A percentile compares a stretch with the other conserved stretches of the same genome.
These are phyloP conservation scores for Fragilariopsis cylindrus DNA, from an alignment of 108 stramenopile genomes.

Conservation along the genomic window DNA sequence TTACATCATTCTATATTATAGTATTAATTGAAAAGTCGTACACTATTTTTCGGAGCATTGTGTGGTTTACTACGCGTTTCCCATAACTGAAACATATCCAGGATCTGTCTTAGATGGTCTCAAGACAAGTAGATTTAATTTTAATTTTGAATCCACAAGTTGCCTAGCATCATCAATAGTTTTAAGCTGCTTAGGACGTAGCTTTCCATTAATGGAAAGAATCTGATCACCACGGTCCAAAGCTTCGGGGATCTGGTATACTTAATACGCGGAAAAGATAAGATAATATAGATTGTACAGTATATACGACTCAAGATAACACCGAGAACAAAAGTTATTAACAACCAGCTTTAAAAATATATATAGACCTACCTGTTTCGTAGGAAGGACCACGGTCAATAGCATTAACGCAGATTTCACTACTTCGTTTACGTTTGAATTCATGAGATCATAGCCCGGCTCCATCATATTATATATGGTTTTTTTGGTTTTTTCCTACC, in stretches of 20 bases:
- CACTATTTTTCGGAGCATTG: not conserved
- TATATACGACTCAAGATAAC: too few species aligned
- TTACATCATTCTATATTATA: too few species aligned
- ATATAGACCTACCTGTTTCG: conserved; percentile 14
- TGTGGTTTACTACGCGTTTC: too few species aligned
- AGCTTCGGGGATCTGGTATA: not conserved
- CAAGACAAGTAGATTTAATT: conserved; percentile 21
- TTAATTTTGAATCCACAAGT: conserved; percentile 1
- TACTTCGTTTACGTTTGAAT: conserved; percentile 5
- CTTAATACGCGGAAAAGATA: too few species aligned
- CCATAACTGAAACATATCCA: conserved; percentile 32
- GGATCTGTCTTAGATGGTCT: conserved; percentile 20
- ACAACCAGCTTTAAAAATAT: not conserved
- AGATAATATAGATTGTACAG: too few species aligned
- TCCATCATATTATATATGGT: too few species aligned
- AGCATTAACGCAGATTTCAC: conserved; percentile 18
- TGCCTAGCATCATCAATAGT: conserved; percentile 21
- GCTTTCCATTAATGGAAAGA: conserved; percentile 31
- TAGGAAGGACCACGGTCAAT: conserved; percentile 30
- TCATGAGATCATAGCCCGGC: not conserved
- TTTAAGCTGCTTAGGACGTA: conserved; percentile 18
- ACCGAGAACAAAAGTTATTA: too few species aligned
- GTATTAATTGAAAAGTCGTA: not conserved
- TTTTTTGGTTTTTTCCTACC: too few species aligned
- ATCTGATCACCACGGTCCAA: conserved; percentile 36